Percentiles rank a stretch among this genome's conserved stretches.
Evolutionary conservation across 108 stramenopile genomes (phyloP).

Genomic region (Skeletonema costatum): DNA sequence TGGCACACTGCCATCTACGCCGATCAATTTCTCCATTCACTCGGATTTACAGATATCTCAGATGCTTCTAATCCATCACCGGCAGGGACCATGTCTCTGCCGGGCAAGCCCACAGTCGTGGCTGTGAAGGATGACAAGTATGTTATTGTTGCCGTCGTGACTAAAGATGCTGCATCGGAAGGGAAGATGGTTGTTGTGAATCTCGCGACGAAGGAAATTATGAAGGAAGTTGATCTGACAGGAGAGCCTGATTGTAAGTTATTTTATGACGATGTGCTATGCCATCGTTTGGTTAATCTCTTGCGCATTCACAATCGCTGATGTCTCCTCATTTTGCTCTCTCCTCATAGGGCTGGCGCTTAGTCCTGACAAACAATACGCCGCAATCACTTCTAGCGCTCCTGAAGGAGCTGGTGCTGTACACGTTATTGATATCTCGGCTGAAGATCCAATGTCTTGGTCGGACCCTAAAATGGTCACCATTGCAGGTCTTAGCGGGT

Average conservation of each 20-base stretch:
- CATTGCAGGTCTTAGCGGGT: conserved; percentile 52
- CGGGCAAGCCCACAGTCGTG: conserved; percentile 77
- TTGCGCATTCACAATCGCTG: not conserved
- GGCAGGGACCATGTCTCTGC: conserved; percentile 35
- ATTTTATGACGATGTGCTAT: not conserved
- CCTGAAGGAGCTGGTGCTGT: conserved; percentile 63
- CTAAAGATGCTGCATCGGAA: conserved; percentile 43
- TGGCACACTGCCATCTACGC: conserved; percentile 59
- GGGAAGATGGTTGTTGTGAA: conserved; percentile 52
- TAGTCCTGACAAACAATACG: not conserved
- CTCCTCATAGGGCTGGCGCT: not conserved
- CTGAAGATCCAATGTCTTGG: conserved; percentile 47
- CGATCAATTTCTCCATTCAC: conserved; percentile 23
- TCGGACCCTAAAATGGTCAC: conserved; percentile 18
- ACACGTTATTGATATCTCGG: conserved; percentile 35
- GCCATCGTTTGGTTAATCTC: not conserved
- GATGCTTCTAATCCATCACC: conserved; percentile 48
- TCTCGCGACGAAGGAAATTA: conserved; percentile 54
- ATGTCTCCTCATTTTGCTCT: not conserved
- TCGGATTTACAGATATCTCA: conserved; percentile 72
- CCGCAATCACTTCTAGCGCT: not conserved
- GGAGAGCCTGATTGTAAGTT: conserved; percentile 1
- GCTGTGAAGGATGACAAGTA: conserved; percentile 45
- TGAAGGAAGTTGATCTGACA: conserved; percentile 55
- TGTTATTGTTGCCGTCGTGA: conserved; percentile 59